Base-by-base conservation (phyloP, 2,329 filamentous ascomycete species). In the Talaromyces verruculosus region DNA sequence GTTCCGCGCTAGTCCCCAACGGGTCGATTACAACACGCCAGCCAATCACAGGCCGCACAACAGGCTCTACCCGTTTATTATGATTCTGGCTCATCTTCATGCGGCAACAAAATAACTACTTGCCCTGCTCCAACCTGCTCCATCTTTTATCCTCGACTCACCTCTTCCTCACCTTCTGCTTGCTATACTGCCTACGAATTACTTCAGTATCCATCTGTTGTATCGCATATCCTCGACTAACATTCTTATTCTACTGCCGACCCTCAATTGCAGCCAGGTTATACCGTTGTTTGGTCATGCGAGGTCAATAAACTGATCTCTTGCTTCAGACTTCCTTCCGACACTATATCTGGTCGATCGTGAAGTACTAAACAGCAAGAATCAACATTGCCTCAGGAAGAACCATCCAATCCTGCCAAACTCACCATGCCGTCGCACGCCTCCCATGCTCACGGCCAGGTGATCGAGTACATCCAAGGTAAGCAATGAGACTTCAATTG, bases 401-500 rank as follows among this genome's bases (percentile, higher is more conserved):
- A 37, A 39, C n/a, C 53, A 57, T 37, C 17, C 11, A 15, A 8
- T 5, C 28, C 10, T 8, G 49, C 53, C 30, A n/a, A 41, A 37
- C 64, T 66, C 75, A 87, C 79, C 71, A 80, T 80, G 77, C 79
- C 78, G 72, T 79, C 76, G 72, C 65, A 64, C 53, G 80, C 81
- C 73, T 81, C 82, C 60, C 81, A 85, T 77, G 91, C 88, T 79
- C 87, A 91, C 82, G 93, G 92, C 69, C 92, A 96, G 82, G 88
- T 97, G 73, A 93, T 97, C 76, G 93, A 97, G 83, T 97, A 97
- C 80, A 96, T 97, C 74, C 91, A 93, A 83, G 91, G 93, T 96
- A 84, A 43, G 96, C 84, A 87, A 82, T 63, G 66, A 28, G n/a
- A 15, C 30, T 28, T 17, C 11, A 30, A 43, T 68, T 71, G 65